phyloP scores from a whole-genome alignment of 441 rosid genomes.

The Populus tomentosa region DNA sequence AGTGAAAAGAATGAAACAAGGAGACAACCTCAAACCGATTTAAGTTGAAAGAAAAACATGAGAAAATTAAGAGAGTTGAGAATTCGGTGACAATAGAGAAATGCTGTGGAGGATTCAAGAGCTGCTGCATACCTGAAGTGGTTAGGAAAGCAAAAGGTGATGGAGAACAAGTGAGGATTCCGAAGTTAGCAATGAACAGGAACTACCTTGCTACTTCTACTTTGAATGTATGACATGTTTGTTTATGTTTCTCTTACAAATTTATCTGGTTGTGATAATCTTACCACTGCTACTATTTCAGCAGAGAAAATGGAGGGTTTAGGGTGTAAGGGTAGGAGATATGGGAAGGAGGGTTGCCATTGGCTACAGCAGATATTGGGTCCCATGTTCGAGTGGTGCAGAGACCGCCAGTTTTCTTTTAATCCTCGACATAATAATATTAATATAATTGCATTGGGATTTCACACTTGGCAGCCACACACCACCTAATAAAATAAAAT shows the following conservation, averaged over 20 bases:
- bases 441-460: no score
- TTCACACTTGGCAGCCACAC: no score
- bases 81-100: no score
- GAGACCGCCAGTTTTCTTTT: slow-evolving; percentile 21
- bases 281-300: not conserved
- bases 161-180: slow-evolving; percentile 8
- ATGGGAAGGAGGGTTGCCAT: slow-evolving; percentile 46
- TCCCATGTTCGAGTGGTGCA: slow-evolving; percentile 44
- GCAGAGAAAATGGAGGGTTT: not conserved
- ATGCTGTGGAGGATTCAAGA: not conserved
- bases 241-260: not conserved
- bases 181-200: not conserved
- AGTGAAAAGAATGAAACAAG: not conserved
- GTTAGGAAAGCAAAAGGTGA: not conserved
- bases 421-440: no score
- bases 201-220: not conserved
- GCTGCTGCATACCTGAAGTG: slow-evolving; percentile 13
- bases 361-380: slow-evolving; percentile 58
- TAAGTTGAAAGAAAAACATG: not conserved
- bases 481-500: no score
- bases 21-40: not conserved
- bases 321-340: slow-evolving; percentile 25
- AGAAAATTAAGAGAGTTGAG: not conserved
- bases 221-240: not conserved
- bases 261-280: not conserved